Base-by-base conservation (phyloP, 2,329 filamentous ascomycete species). In the Diaporthe sp. region DNA sequence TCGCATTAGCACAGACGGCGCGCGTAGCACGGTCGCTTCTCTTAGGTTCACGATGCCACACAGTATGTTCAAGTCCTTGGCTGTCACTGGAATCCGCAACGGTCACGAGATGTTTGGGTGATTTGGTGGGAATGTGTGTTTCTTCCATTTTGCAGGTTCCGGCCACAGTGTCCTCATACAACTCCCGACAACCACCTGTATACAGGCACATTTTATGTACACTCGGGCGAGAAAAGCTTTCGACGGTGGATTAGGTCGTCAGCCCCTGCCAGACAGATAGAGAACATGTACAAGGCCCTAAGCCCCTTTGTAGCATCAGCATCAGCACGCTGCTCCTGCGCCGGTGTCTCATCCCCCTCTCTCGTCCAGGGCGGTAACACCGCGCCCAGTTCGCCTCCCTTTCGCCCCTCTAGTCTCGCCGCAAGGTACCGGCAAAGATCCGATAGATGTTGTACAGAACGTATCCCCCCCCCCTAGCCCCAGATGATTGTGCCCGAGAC, bases 131-230 rank as follows among this genome's bases (percentile, higher is more conserved):
- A 28, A 40, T 68, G 64, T 68, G 25, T 54, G 47, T 17, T n/a
- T 68, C 22, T 52, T 67, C n/a, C 47, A 68, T 40, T 68, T 54
- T 35, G 33, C 64, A 54, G 33, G 8, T 40, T 40, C 13, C 40
- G 33, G 45, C n/a, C 55, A 45, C 35, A 40, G n/a, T 28, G 19
- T 40, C 7, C 47, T 38, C 33, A 33, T 40, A 25, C 30, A 40
- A 52, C 45, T 54, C 30, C 64, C 47, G 15, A 13, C 30, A 68
- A 38, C 25, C 25, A 40, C 33, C 47, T 40, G 64, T 40, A 28
- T 9, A 52, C 40, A 68, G 47, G n/a, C 33, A 54, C n/a, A 8
- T 15, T 22, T 22, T 68, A 68, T 54, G 64, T 68, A 68, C 64
- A 54, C n/a, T 28, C n/a, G 22, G 47, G 35, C 45, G n/a, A n/a